These are phyloP conservation scores for Neofusicoccum ribis DNA, from an alignment of 2,329 filamentous ascomycete species.

Conservation along the genomic window DNA sequence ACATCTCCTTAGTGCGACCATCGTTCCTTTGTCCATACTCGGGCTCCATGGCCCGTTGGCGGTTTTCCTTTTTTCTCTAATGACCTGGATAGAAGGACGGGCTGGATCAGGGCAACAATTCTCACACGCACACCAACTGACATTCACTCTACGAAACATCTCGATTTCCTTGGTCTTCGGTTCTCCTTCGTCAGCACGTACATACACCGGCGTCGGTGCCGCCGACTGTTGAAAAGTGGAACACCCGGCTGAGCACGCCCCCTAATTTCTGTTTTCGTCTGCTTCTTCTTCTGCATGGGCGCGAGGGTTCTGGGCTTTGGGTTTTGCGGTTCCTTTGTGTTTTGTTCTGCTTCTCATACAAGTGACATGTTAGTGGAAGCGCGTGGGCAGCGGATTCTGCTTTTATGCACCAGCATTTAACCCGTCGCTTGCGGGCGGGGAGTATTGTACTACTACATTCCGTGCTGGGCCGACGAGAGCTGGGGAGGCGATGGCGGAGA, in stretches of 20 bases:
- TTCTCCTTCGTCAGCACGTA: neutral
- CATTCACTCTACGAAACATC: slow-evolving; percentile 17
- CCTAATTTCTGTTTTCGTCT: slow-evolving; percentile 8
- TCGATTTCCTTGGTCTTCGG: slow-evolving; percentile 13
- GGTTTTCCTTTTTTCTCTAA: slow-evolving; percentile 14
- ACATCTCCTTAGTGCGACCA: slow-evolving; percentile 9
- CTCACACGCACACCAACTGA: slow-evolving; percentile 18
- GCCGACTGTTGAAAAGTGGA: slow-evolving; percentile 11
- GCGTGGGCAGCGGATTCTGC: slow-evolving; percentile 30
- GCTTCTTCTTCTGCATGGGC: slow-evolving; percentile 9
- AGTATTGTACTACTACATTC: slow-evolving; percentile 23
- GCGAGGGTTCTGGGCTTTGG: slow-evolving; percentile 12
- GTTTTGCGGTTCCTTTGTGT: slow-evolving; percentile 29
- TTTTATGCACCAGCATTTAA: slow-evolving; percentile 31
- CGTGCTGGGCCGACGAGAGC: slow-evolving; percentile 20
- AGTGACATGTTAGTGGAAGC: slow-evolving; percentile 32
- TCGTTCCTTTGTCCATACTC: slow-evolving; percentile 15
- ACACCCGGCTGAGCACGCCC: neutral
- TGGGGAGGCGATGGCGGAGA: slow-evolving; percentile 15
- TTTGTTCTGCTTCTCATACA: slow-evolving; percentile 36
- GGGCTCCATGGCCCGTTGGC: neutral
- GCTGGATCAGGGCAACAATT: slow-evolving; percentile 18
- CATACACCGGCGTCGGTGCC: slow-evolving; percentile 15
- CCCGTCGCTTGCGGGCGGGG: slow-evolving; percentile 22
- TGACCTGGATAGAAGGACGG: slow-evolving; percentile 20